Evolutionary conservation across 306 rosid species (phyloP).

Genomic region (Morella rubra): DNA sequence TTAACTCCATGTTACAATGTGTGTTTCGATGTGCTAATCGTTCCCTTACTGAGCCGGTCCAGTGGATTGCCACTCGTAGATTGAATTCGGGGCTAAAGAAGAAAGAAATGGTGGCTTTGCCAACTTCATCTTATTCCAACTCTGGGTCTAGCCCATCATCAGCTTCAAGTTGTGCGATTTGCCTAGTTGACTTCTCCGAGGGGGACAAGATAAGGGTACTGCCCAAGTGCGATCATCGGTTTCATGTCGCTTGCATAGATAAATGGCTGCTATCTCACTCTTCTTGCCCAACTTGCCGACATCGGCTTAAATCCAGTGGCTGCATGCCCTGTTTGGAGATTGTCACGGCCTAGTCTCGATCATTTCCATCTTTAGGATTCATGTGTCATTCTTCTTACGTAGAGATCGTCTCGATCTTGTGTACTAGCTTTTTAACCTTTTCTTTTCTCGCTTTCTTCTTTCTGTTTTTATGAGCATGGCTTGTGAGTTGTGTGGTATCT

Average conservation of each 20-base stretch:
- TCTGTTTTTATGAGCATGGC: too few species aligned
- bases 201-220: constrained; percentile 70
- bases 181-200: constrained; percentile 55
- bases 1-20: constrained; percentile 62
- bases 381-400: background rate
- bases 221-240: constrained; percentile 71
- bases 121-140: constrained; percentile 44
- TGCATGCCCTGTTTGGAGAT: constrained; percentile 4
- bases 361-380: background rate
- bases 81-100: constrained; percentile 68
- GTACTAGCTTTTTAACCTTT: too few species aligned
- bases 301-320: constrained; percentile 37
- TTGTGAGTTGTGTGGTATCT: too few species aligned
- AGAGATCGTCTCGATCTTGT: background rate
- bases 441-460: too few species aligned
- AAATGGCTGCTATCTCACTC: constrained; percentile 75
- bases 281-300: constrained; percentile 85
- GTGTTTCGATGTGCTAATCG: constrained; percentile 62
- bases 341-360: background rate
- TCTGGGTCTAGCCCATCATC: constrained; percentile 27
- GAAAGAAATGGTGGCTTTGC: constrained; percentile 65
- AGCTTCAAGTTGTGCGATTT: constrained; percentile 57
- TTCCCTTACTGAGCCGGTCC: constrained; percentile 40
- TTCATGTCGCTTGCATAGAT: constrained; percentile 75
- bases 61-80: constrained; percentile 51